Percentiles rank a stretch among this genome's conserved stretches.
phyloP scores from a whole-genome alignment of 306 rosid genomes.

The Luffa acutangula region DNA sequence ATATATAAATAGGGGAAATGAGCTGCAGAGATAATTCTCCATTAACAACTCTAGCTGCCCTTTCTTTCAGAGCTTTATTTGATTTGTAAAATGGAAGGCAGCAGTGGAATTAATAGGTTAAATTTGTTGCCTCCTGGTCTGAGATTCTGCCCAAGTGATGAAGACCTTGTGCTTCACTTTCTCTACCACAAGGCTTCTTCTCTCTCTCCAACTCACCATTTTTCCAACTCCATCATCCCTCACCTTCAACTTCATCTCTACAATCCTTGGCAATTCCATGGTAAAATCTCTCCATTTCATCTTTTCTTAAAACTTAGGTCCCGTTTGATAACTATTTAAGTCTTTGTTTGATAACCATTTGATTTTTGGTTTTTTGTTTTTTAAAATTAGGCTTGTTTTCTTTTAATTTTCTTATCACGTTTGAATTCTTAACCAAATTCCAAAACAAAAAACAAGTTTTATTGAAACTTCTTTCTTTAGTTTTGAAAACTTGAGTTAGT shows the following conservation, averaged over 20 bases:
- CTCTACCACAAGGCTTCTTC: neutral
- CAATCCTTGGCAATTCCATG: constrained; percentile 2
- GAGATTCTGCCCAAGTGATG: neutral
- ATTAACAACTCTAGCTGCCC: neutral
- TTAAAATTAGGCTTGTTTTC: too few species aligned
- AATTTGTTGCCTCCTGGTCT: neutral
- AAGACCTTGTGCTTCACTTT: constrained; percentile 2
- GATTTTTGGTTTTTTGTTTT: too few species aligned
- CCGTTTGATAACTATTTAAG: too few species aligned
- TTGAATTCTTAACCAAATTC: too few species aligned
- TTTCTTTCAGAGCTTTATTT: neutral
- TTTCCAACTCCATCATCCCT: neutral
- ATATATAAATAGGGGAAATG: neutral
- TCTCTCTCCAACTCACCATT: neutral
- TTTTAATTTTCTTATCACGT: too few species aligned
- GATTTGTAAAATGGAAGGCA: neutral
- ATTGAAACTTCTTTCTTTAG: too few species aligned
- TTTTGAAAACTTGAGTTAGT: too few species aligned
- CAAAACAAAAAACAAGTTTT: too few species aligned
- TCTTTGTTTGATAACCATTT: too few species aligned
- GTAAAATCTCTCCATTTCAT: neutral
- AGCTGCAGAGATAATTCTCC: neutral
- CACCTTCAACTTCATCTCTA: neutral
- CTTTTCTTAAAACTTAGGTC: neutral
- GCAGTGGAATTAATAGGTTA: neutral